Base-by-base conservation (phyloP, 495 filamentous ascomycete genomes). In the Trichoderma orchidacearum region DNA sequence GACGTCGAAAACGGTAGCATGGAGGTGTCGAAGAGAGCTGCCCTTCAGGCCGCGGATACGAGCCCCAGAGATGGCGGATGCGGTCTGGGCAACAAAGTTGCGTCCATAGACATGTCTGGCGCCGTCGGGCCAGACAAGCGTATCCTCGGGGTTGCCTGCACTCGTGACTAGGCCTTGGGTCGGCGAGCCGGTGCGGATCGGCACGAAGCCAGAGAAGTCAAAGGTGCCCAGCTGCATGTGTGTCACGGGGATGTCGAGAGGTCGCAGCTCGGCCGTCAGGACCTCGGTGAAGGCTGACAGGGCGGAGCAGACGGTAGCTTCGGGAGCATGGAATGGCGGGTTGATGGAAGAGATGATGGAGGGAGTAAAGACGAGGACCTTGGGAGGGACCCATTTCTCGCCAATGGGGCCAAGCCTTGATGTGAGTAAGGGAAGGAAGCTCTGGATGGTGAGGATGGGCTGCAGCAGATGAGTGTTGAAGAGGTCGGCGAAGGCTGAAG, bases 381-480 rank as follows among this genome's bases (percentile, higher is more conserved):
- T 81, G 56, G 82, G 76, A 51, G 69, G 64, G 0, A 66, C 58
- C 7, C 64, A 54, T 21, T 56, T 59, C n/a, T 78, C 72, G 45
- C 68, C 69, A 51, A 73, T 68, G 50, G 72, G 70, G 58, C 51
- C 45, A 18, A 75, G 68, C 34, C 71, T 73, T 5, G 78, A 72
- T 12, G 81, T 84, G 45, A 96, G 76, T 27, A 87, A 81, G 0
- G 89, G 91, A 1, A 97, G 75, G 72, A 97, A 95, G 25, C 85
- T 78, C 66, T 96, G 90, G 11, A 88, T 77, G 0, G 85, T 89
- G 56, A 95, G 77, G 59, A 97, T 86, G 4, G 94, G 91, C n/a
- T 87, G 84, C 29, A 97, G 79, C n/a, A 97, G 77, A 55, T 91
- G 89, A 5, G 86, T 87, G 72, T 96, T 95, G 61, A 97, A 77